Conservation (phyloP, 306 rosid genomes). For the Dalbergia cultrata region DNA sequence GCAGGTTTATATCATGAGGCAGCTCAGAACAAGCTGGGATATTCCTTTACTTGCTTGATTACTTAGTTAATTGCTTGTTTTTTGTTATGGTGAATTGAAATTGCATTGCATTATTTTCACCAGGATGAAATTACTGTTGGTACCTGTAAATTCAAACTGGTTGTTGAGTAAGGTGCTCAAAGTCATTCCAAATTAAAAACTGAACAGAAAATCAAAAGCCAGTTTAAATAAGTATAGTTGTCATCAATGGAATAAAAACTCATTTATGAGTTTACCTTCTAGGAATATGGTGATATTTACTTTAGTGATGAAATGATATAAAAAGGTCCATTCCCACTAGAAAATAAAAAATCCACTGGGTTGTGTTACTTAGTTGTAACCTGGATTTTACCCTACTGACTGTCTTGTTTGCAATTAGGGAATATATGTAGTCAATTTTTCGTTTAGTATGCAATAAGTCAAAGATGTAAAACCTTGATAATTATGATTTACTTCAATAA, state of each 20-base stretch:
- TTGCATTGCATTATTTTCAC: slow-evolving; percentile 6
- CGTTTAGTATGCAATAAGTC: not conserved
- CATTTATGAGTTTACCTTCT: too few species aligned
- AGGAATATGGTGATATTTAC: too few species aligned
- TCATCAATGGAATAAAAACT: too few species aligned
- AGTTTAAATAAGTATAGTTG: not conserved
- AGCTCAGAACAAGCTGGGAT: slow-evolving; percentile 57
- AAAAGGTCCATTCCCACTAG: not conserved
- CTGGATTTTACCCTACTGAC: not conserved
- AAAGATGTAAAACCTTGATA: slow-evolving; percentile 27
- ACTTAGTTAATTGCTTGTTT: slow-evolving; percentile 18
- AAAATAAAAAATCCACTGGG: not conserved
- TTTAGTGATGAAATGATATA: too few species aligned
- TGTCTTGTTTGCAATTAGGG: slow-evolving; percentile 3
- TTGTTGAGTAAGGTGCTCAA: not conserved
- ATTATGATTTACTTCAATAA: slow-evolving; percentile 3
- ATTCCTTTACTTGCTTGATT: slow-evolving; percentile 46
- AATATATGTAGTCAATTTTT: not conserved
- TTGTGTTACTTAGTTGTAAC: slow-evolving; percentile 12
- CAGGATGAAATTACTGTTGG: slow-evolving; percentile 12
- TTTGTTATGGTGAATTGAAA: slow-evolving; percentile 14
- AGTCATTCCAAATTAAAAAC: not conserved
- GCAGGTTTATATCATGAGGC: slow-evolving; percentile 51
- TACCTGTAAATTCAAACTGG: slow-evolving; percentile 4
- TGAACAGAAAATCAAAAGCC: not conserved